phyloP scores from a whole-genome alignment of 495 filamentous ascomycete genomes.

The Extremus antarcticus region DNA sequence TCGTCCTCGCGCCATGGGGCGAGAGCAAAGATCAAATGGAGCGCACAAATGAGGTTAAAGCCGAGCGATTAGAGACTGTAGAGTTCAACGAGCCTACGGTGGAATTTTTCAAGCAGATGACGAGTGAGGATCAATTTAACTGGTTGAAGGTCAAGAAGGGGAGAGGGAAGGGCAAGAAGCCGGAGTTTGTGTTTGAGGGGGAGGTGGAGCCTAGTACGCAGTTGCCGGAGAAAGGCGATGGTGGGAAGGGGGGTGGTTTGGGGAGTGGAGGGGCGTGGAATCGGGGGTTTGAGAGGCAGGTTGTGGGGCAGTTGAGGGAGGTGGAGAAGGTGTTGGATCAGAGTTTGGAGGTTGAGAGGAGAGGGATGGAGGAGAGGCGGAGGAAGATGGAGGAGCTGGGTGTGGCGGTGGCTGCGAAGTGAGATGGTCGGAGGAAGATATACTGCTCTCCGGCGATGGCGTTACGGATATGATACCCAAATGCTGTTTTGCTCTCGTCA shows the following conservation, averaged over 20 bases:
- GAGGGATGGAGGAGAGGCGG: conserved; percentile 19
- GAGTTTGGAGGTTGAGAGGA: conserved; percentile 18
- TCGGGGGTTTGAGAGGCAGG: conserved; percentile 18
- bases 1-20: conserved; percentile 84
- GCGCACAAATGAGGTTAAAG: conserved; percentile 52
- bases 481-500: not conserved
- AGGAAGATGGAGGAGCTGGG: conserved; percentile 18
- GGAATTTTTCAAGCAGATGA: conserved; percentile 73
- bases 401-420: conserved; percentile 14
- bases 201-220: conserved; percentile 18
- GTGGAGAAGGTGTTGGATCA: conserved; percentile 9
- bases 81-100: conserved; percentile 95
- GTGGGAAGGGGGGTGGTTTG: conserved; percentile 1
- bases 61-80: conserved; percentile 78
- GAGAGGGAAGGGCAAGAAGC: conserved; percentile 23
- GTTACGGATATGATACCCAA: not conserved
- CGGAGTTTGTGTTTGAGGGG: conserved; percentile 11
- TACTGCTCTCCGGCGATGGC: no score
- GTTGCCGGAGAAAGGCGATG: conserved; percentile 18
- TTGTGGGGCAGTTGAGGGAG: conserved; percentile 15
- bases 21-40: conserved; percentile 56
- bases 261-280: conserved; percentile 19
- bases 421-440: not conserved
- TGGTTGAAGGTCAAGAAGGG: conserved; percentile 25
- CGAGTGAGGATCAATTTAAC: conserved; percentile 33